Evolutionary conservation across 768 basidiomycete species (phyloP), one percentile per base, ranked within the genome.

Genomic region (Mycena vulgaris): DNA sequence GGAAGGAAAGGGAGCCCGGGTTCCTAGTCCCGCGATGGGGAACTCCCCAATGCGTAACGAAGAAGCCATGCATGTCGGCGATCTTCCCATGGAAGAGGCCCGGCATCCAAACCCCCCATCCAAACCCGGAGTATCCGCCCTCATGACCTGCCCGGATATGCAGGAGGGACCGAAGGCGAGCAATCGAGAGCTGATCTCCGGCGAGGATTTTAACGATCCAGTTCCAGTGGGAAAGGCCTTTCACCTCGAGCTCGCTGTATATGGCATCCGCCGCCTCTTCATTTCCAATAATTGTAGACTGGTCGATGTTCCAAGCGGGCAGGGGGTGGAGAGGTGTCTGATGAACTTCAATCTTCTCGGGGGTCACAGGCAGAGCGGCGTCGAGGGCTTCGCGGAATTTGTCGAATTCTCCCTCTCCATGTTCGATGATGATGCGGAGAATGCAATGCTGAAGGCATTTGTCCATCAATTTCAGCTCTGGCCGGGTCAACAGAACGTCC

Each of bases 1-100:
- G 81, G 62, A 79, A 83, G 3, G 63, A 45, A 8, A 85, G 78
- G 0, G 74, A 80, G 3, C 76, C 79, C n/a, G 83, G 84, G 45
- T 82, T 80, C 7, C 76, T 72, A 5, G 71, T 35, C 9, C 39
- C 39, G 14, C 39, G 14, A 33, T 73, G 48, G 0, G 79, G 74
- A n/a, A 76, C 74, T 4, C 83, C 84, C 48, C 66, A 83, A 67
- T 83, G 82, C 0, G 72, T 79, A 7, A 77, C 58, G 5, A 85
- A 48, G 2, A 77, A 42, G 0, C 81, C 81, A 42, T 75, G 76
- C 9, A 73, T 66, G 31, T 80, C 79, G 2, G 80, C 60, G 75
- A n/a, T n/a, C n/a, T n/a, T n/a, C n/a, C n/a, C n/a, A 66, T 85
- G 84, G 70, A 84, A 84, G 1, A 84, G 74, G 1, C 83, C 83